phyloP scores from a whole-genome alignment of 2,329 filamentous ascomycete species.

The Monosporascus sp. region DNA sequence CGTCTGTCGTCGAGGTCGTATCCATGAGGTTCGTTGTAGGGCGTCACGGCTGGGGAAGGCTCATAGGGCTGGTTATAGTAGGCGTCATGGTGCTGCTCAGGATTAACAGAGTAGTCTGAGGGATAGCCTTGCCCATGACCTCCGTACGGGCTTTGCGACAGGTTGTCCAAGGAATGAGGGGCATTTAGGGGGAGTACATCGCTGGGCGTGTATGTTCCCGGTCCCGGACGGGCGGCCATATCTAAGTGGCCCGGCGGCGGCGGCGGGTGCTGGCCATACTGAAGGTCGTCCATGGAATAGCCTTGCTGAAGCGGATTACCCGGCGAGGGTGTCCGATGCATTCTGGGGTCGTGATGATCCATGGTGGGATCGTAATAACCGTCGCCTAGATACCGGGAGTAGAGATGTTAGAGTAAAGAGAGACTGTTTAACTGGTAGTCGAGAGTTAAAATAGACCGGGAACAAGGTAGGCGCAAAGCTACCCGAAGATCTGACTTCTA shows the following conservation, averaged over 20 bases:
- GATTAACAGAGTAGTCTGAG: constrained; percentile 70
- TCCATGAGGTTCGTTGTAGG: constrained; percentile 56
- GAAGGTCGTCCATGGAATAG: constrained; percentile 79
- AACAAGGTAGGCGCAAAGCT: neutral
- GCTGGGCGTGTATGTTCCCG: constrained; percentile 53
- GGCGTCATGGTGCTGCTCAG: constrained; percentile 79
- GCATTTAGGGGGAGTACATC: constrained; percentile 81
- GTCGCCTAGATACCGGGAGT: constrained; percentile 40
- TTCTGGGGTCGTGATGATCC: constrained; percentile 46
- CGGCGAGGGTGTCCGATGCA: constrained; percentile 65
- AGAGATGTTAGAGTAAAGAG: constrained; percentile 11
- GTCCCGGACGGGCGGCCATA: constrained; percentile 60
- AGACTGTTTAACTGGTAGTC: neutral
- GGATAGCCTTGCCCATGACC: constrained; percentile 45
- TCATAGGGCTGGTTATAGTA: constrained; percentile 84
- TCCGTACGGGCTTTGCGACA: constrained; percentile 42
- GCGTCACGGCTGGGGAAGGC: constrained; percentile 53
- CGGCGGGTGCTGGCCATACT: constrained; percentile 50
- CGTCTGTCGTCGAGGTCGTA: constrained; percentile 68
- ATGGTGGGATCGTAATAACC: constrained; percentile 57
- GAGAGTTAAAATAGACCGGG: constrained; percentile 2
- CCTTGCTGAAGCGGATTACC: constrained; percentile 67
- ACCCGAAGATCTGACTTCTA: neutral
- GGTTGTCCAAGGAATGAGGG: constrained; percentile 56
- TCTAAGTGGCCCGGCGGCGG: constrained; percentile 47